Percentiles rank a stretch among this genome's conserved stretches.
Evolutionary conservation across 163 green algal genomes (phyloP).

Genomic region (Prototheca cutis): DNA sequence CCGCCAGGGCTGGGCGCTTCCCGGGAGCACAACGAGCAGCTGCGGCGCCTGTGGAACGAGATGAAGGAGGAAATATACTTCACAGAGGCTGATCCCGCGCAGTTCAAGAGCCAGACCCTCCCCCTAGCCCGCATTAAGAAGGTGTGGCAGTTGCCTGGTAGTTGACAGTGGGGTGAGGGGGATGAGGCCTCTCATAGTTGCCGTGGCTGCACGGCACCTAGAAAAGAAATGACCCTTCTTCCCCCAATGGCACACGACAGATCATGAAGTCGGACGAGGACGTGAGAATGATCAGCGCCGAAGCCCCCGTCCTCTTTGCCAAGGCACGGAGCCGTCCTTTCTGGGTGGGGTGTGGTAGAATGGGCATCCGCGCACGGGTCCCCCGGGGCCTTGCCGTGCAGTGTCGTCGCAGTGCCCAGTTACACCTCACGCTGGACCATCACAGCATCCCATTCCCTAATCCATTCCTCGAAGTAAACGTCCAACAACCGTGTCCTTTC

Average conservation of each 20-base stretch:
- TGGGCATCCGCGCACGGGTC: too few species aligned
- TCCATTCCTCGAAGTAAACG: not conserved
- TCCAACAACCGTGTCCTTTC: too few species aligned
- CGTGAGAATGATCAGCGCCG: slow-evolving; percentile 90
- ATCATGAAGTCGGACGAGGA: slow-evolving; percentile 99
- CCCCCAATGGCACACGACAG: too few species aligned
- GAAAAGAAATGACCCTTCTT: too few species aligned
- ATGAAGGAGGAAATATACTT: slow-evolving; percentile 46
- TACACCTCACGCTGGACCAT: too few species aligned
- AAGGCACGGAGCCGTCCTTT: slow-evolving; percentile 41
- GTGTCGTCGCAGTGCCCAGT: too few species aligned
- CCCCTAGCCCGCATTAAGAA: slow-evolving; percentile 93
- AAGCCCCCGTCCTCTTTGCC: slow-evolving; percentile 94
- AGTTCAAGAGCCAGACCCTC: slow-evolving; percentile 96
- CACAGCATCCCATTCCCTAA: not conserved
- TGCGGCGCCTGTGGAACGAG: slow-evolving; percentile 59
- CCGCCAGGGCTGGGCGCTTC: too few species aligned
- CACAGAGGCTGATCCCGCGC: slow-evolving; percentile 37
- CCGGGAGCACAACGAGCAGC: slow-evolving; percentile 25
- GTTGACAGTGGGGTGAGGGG: too few species aligned
- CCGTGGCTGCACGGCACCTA: too few species aligned
- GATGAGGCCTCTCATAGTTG: too few species aligned
- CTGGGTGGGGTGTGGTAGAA: not conserved
- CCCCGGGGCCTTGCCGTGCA: too few species aligned
- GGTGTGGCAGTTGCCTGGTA: too few species aligned